phyloP scores from a whole-genome alignment of 2,329 filamentous ascomycete species.

The Cladosporium velox region DNA sequence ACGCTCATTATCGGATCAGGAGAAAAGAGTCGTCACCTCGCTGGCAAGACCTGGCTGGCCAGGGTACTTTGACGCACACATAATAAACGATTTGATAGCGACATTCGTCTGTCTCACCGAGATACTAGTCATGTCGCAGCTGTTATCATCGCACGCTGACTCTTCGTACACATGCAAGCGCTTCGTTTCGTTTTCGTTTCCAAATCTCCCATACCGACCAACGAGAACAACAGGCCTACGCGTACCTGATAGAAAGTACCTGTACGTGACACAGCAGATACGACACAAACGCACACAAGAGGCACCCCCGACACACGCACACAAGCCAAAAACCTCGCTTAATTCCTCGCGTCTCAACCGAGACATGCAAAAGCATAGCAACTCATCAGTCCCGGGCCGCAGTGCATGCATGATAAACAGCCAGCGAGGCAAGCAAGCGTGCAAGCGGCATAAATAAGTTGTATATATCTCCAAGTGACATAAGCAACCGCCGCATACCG shows the following conservation, averaged over 20 bases:
- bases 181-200: background rate
- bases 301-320: background rate
- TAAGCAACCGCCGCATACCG: background rate
- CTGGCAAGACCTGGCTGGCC: background rate
- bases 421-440: background rate
- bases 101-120: background rate
- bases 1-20: background rate
- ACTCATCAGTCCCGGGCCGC: constrained; percentile 1
- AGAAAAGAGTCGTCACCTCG: background rate
- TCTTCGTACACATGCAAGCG: background rate
- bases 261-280: background rate
- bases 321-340: background rate
- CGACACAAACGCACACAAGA: background rate
- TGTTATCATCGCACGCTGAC: background rate
- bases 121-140: background rate
- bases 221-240: background rate
- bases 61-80: background rate
- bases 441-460: background rate
- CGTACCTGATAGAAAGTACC: background rate
- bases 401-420: background rate
- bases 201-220: background rate
- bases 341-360: background rate
- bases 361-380: background rate
- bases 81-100: background rate
- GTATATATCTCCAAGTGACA: background rate